A percentile compares a stretch with the other conserved stretches of the same genome.
Evolutionary conservation across 768 basidiomycete species (phyloP).

Genomic region (Mycena galopus): DNA sequence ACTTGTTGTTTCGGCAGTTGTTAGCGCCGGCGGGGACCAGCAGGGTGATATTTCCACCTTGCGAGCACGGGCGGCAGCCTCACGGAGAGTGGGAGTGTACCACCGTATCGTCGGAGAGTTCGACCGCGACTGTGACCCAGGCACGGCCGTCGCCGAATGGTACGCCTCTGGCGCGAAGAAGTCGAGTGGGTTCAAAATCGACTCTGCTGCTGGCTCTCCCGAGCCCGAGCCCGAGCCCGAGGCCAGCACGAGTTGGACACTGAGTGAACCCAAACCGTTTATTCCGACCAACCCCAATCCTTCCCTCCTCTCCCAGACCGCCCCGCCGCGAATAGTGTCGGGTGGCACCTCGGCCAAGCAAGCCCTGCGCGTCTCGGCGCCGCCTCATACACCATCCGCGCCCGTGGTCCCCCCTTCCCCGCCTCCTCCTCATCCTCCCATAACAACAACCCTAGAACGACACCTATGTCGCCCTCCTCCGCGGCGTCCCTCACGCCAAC

Average conservation of each 20-base stretch:
- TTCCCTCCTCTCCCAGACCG: slow-evolving; percentile 76
- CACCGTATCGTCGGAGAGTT: slow-evolving; percentile 51
- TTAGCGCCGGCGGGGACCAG: slow-evolving; percentile 58
- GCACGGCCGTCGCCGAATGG: slow-evolving; percentile 57
- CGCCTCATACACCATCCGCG: slow-evolving; percentile 54
- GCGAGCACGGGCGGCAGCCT: slow-evolving; percentile 42
- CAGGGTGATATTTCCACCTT: slow-evolving; percentile 53
- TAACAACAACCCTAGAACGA: slow-evolving; percentile 16
- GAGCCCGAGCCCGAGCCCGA: slow-evolving; percentile 31
- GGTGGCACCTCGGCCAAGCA: slow-evolving; percentile 45
- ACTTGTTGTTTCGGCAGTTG: slow-evolving; percentile 64
- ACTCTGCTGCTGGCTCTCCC: slow-evolving; percentile 27
- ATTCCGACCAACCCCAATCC: slow-evolving; percentile 49
- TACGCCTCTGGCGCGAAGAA: slow-evolving; percentile 47
- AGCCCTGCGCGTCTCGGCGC: slow-evolving; percentile 51
- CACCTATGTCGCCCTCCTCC: slow-evolving; percentile 30
- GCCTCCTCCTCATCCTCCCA: slow-evolving; percentile 39
- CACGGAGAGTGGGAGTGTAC: slow-evolving; percentile 27
- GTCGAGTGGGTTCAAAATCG: slow-evolving; percentile 30
- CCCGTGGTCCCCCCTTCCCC: slow-evolving; percentile 45
- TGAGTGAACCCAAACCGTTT: slow-evolving; percentile 30
- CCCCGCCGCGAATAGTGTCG: slow-evolving; percentile 55
- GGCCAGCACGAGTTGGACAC: not conserved
- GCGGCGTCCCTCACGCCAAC: slow-evolving; percentile 35
- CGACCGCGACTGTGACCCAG: slow-evolving; percentile 56